phyloP scores from a whole-genome alignment of 169 alveolate species.

The Plasmodium falciparum region DNA sequence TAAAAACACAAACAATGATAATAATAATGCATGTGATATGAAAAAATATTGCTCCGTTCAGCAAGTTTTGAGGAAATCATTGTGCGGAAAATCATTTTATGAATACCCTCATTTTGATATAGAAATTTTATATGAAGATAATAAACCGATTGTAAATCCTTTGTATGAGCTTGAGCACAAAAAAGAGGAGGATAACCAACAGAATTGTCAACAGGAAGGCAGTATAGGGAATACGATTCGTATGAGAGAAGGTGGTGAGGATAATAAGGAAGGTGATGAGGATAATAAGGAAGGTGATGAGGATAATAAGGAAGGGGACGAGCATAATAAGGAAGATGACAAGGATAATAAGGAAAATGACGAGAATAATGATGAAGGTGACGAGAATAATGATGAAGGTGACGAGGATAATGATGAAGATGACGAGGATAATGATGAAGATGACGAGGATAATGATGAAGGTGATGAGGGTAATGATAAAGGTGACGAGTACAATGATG shows the following conservation, averaged over 20 bases:
- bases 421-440: neutral
- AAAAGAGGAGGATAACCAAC: neutral
- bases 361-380: no score
- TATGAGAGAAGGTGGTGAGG: neutral
- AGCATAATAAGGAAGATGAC: neutral
- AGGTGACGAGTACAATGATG: neutral
- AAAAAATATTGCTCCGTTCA: neutral
- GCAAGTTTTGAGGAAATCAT: neutral
- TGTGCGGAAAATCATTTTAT: conserved; percentile 5
- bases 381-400: neutral
- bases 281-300: neutral
- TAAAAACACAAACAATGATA: neutral
- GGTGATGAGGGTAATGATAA: neutral
- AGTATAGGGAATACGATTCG: neutral
- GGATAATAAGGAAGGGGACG: neutral
- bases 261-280: neutral
- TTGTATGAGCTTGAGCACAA: neutral
- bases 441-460: neutral
- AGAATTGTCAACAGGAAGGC: neutral
- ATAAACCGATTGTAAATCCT: conserved; percentile 8
- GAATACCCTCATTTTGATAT: conserved; percentile 32
- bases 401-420: neutral
- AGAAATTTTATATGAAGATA: conserved; percentile 2
- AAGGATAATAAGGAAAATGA: neutral
- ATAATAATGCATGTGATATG: neutral